Conservation (phyloP, 208 protist genomes). For the Crithidia brevicula region DNA sequence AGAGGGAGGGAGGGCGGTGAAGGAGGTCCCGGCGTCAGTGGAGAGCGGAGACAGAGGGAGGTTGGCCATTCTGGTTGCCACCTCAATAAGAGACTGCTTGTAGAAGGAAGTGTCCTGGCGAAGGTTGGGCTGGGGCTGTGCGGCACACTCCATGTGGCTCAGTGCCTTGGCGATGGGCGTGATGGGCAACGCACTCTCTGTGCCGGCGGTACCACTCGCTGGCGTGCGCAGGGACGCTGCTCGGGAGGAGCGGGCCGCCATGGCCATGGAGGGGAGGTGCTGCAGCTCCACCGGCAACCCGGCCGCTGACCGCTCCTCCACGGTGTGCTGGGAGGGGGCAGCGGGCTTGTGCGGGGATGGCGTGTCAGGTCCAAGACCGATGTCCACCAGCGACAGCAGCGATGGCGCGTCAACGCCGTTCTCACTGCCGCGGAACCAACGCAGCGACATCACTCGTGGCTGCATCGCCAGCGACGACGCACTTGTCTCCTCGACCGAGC, state of each 20-base stretch:
- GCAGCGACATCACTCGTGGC: neutral
- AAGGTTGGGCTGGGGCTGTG: slow-evolving; percentile 2
- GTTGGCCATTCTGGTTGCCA: slow-evolving; percentile 11
- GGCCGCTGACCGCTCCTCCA: slow-evolving; percentile 12
- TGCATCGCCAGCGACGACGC: slow-evolving; percentile 7
- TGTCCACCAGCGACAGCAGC: slow-evolving; percentile 16
- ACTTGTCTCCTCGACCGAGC: slow-evolving; percentile 11
- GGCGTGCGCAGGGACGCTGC: neutral
- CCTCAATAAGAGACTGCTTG: slow-evolving; percentile 11
- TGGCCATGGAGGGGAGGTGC: slow-evolving; percentile 5
- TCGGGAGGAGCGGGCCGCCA: neutral
- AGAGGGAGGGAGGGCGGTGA: neutral
- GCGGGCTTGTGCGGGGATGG: slow-evolving; percentile 11
- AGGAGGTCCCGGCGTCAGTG: neutral
- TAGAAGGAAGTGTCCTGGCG: slow-evolving; percentile 23
- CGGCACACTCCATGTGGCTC: slow-evolving; percentile 25
- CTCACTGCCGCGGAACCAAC: slow-evolving; percentile 9
- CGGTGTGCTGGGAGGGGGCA: neutral
- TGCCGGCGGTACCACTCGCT: too few relatives aligned
- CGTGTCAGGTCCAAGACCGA: neutral
- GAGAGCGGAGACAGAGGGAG: neutral
- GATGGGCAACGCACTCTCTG: neutral
- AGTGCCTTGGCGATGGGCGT: neutral
- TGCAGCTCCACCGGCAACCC: slow-evolving; percentile 14
- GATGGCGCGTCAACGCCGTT: slow-evolving; percentile 8